These are phyloP conservation scores for Prinsepia uniflora DNA, from an alignment of 306 rosid species.

Conservation along the genomic window DNA sequence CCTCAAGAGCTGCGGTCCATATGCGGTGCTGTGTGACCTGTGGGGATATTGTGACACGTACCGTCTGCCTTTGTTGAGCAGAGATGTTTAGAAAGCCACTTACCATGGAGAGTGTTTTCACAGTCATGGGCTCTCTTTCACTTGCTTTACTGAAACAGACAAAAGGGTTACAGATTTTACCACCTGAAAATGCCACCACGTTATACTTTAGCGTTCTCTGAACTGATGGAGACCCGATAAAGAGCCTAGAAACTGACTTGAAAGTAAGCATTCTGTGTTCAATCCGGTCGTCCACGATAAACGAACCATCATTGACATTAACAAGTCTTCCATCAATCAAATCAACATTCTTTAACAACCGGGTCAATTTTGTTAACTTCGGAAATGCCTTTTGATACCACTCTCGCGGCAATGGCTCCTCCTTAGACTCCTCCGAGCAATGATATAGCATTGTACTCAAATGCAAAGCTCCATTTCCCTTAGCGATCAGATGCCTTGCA, in stretches of 20 bases:
- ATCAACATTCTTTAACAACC: constrained; percentile 51
- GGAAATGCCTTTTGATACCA: constrained; percentile 50
- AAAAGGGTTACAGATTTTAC: constrained; percentile 25
- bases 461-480: constrained; percentile 30
- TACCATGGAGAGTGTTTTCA: constrained; percentile 60
- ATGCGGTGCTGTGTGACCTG: constrained; percentile 73
- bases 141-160: constrained; percentile 49
- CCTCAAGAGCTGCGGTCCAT: constrained; percentile 61
- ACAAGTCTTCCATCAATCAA: constrained; percentile 58
- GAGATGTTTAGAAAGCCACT: constrained; percentile 56
- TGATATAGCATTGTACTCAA: constrained; percentile 45
- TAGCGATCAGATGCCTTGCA: constrained; percentile 27
- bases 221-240: constrained; percentile 53
- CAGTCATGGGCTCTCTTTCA: constrained; percentile 58
- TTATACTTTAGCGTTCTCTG: constrained; percentile 39
- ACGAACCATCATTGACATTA: constrained; percentile 43
- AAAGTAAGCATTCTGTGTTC: constrained; percentile 49
- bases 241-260: constrained; percentile 60
- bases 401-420: constrained; percentile 33
- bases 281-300: constrained; percentile 39
- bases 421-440: constrained; percentile 34
- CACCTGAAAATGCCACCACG: constrained; percentile 15
- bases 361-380: constrained; percentile 39
- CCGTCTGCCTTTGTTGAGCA: constrained; percentile 79
- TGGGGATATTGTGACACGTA: constrained; percentile 49